Evolutionary conservation across 176 grass and related monocot genomes (phyloP).

Genomic region (Musa itinerans): DNA sequence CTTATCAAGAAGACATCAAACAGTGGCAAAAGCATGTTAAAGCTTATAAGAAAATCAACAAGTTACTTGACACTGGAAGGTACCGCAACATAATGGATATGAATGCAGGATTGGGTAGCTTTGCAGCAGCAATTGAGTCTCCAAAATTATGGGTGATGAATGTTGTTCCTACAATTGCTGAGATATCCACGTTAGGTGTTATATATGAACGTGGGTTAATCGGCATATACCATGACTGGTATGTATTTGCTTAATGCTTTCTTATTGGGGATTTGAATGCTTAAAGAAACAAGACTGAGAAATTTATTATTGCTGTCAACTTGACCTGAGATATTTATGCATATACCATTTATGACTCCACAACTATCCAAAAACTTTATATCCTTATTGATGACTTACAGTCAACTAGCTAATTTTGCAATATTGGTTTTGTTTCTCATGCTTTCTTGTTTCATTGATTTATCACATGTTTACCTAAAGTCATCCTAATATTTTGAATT

Average conservation of each 20-base stretch:
- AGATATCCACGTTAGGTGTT: constrained; percentile 54
- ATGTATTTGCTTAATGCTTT: constrained; percentile 24
- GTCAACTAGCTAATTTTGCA: no score
- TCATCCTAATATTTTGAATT: no score
- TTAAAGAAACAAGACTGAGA: neutral
- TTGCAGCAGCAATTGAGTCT: constrained; percentile 55
- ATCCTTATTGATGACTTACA: no score
- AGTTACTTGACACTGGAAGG: constrained; percentile 47
- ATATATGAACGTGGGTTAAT: constrained; percentile 87
- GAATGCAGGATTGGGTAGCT: constrained; percentile 72
- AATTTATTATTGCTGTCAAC: neutral
- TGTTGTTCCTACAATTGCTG: constrained; percentile 45
- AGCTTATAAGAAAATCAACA: constrained; percentile 57
- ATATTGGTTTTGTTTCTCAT: no score
- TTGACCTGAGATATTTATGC: no score
- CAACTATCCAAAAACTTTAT: no score
- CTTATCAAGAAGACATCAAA: constrained; percentile 53
- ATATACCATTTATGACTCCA: no score
- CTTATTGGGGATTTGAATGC: neutral
- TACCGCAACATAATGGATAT: constrained; percentile 90
- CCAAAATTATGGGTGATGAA: constrained; percentile 80
- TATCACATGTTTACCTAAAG: no score
- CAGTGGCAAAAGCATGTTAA: constrained; percentile 60
- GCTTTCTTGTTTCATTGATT: no score
- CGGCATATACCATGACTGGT: constrained; percentile 93